A percentile compares a stretch with the other conserved stretches of the same genome.
These are phyloP conservation scores for Botrytis byssoidea DNA, from an alignment of 2,329 filamentous ascomycete species.

Conservation along the genomic window DNA sequence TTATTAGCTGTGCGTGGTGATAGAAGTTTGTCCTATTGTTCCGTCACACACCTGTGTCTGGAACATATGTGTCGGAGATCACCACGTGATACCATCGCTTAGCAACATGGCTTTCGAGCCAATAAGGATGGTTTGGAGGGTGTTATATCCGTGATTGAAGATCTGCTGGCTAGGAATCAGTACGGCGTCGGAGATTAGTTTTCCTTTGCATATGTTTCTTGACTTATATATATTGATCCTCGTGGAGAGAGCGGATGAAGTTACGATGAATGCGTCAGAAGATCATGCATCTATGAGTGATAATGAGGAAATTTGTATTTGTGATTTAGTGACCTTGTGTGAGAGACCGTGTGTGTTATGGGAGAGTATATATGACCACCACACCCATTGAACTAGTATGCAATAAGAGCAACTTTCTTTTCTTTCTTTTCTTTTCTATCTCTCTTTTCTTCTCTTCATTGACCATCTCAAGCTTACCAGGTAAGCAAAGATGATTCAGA, in stretches of 20 bases:
- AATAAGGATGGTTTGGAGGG: background rate
- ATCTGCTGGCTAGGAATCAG: background rate
- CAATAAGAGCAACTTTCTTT: background rate
- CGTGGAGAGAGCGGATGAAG: background rate
- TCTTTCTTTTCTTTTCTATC: background rate
- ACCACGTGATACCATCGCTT: background rate
- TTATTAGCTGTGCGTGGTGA: background rate
- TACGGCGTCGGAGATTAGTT: background rate
- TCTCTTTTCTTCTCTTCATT: background rate
- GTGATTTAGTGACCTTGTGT: background rate
- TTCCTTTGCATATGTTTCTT: background rate
- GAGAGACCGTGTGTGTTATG: background rate
- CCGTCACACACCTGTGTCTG: background rate
- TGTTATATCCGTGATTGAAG: background rate
- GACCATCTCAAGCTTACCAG: background rate
- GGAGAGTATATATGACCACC: background rate
- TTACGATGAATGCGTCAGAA: background rate
- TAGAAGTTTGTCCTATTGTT: background rate
- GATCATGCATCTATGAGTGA: background rate
- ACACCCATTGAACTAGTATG: background rate
- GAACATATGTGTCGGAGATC: conserved; percentile 2
- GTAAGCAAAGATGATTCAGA: conserved; percentile 1
- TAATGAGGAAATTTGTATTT: background rate
- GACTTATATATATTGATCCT: background rate
- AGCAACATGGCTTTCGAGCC: background rate